A percentile compares a stretch with the other conserved stretches of the same genome.
Evolutionary conservation across 2,329 filamentous ascomycete species (phyloP).

Genomic region (Teratosphaeria epicoccoides): DNA sequence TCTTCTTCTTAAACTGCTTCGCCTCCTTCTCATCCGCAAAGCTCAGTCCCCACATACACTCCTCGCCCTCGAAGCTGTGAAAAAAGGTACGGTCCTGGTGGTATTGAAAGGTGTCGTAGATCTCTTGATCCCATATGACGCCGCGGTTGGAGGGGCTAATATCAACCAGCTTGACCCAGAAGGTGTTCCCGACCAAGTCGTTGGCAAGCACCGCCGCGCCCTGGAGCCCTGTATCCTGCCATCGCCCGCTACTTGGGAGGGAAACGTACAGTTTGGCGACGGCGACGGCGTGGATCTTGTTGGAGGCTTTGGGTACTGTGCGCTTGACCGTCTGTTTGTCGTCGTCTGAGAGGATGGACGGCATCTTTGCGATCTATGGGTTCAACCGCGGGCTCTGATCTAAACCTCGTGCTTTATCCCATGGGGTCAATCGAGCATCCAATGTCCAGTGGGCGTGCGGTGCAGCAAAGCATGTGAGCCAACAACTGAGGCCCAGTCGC

Average conservation of each 20-base stretch:
- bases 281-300: conserved; percentile 95
- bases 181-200: conserved; percentile 87
- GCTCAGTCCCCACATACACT: conserved; percentile 79
- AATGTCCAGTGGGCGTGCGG: not conserved
- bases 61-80: conserved; percentile 91
- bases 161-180: conserved; percentile 96
- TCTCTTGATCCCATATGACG: conserved; percentile 94
- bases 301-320: conserved; percentile 81
- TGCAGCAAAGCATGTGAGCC: not conserved
- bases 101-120: conserved; percentile 89
- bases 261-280: conserved; percentile 90
- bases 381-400: not conserved
- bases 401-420: not conserved
- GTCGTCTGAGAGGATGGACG: conserved; percentile 64
- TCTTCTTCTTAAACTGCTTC: conserved; percentile 92
- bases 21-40: conserved; percentile 98
- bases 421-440: too few species aligned
- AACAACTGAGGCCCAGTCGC: not conserved
- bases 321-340: conserved; percentile 96
- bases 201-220: conserved; percentile 86
- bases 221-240: conserved; percentile 89
- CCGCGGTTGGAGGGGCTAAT: conserved; percentile 76
- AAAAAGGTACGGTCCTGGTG: conserved; percentile 98
- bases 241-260: conserved; percentile 73
- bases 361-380: conserved; percentile 11